Base-by-base conservation (phyloP, 768 basidiomycete genomes). In the Leccinum truebloodii region DNA sequence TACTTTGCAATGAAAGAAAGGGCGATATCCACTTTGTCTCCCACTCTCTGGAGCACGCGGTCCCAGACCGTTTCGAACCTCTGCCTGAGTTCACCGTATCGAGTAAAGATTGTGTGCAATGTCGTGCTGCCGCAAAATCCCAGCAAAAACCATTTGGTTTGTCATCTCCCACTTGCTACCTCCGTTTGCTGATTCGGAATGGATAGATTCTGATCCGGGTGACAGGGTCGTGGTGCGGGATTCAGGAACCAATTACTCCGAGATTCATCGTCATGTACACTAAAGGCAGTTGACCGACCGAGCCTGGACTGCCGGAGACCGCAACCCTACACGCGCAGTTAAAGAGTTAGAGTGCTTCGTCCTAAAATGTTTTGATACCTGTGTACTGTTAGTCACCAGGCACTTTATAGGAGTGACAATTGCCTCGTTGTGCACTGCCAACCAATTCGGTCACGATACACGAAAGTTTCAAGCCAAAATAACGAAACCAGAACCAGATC, bases 21-120 rank as follows among this genome's bases (percentile, higher is more conserved):
- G 2, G 82, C 81, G 7, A 95, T 69, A 62, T 90, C 79, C 50
- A 95, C 77, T 74, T 89, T 90, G 63, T 82, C 76, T 3, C 74
- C 73, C 2, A 89, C 88, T 55, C 81, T 78, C 52, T 80, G 75
- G 24, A 94, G 73, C 32, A 94, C 91, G 22, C 82, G 76, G 69
- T 92, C 84, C 73, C 94, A 92, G 0, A 89, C 78, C 6, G 80
- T 76, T 73, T 96, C 94, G 70, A n/a, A 88, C 86, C 6, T 88
- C 87, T 87, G 86, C 68, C 80, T 83, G 49, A 80, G 80, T 49
- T 87, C 87, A 5, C 87, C 87, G 6, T 88, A 84, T 74, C 81
- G 87, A 9, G 83, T 87, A 26, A 82, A 82, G 78, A 78, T 88
- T 63, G 84, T 81, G 16, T 87, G 86, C 63, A 83, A 86, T 68